A percentile compares a stretch with the other conserved stretches of the same genome.
These are phyloP conservation scores for Amauroascus verrucosus DNA, from an alignment of 2,329 filamentous ascomycete genomes.

Conservation along the genomic window DNA sequence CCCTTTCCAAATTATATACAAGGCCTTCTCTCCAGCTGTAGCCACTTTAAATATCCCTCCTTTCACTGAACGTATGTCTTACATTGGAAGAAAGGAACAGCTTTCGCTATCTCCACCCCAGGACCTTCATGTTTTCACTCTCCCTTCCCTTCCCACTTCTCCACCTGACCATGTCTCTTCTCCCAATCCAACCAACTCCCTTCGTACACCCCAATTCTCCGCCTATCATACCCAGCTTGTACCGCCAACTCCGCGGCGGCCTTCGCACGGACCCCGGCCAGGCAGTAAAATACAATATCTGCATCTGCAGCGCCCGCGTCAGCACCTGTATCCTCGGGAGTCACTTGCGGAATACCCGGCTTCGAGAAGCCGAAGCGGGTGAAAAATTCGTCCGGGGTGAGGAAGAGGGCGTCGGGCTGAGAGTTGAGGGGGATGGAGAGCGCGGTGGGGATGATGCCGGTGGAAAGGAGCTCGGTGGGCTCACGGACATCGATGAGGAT, in stretches of 20 bases:
- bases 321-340: background rate
- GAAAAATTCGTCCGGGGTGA: slow-evolving; percentile 67
- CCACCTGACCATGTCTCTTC: slow-evolving; percentile 55
- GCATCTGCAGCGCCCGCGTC: slow-evolving; percentile 15
- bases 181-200: slow-evolving; percentile 65
- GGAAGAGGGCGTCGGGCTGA: slow-evolving; percentile 67
- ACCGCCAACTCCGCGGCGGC: slow-evolving; percentile 67
- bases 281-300: slow-evolving; percentile 78
- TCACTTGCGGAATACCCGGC: slow-evolving; percentile 37
- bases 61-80: no score
- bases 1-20: no score
- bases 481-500: slow-evolving; percentile 41
- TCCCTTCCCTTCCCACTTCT: slow-evolving; percentile 33
- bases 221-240: slow-evolving; percentile 62
- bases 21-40: no score
- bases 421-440: slow-evolving; percentile 73
- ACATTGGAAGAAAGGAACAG: background rate
- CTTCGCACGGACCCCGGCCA: slow-evolving; percentile 71
- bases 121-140: background rate
- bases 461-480: slow-evolving; percentile 36
- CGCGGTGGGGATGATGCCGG: slow-evolving; percentile 60
- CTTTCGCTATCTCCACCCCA: background rate
- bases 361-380: slow-evolving; percentile 70
- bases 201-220: slow-evolving; percentile 45
- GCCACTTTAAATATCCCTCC: no score